A percentile compares a stretch with the other conserved stretches of the same genome.
Evolutionary conservation across 169 alveolate genomes (phyloP).

Genomic region (Fabrea salina): DNA sequence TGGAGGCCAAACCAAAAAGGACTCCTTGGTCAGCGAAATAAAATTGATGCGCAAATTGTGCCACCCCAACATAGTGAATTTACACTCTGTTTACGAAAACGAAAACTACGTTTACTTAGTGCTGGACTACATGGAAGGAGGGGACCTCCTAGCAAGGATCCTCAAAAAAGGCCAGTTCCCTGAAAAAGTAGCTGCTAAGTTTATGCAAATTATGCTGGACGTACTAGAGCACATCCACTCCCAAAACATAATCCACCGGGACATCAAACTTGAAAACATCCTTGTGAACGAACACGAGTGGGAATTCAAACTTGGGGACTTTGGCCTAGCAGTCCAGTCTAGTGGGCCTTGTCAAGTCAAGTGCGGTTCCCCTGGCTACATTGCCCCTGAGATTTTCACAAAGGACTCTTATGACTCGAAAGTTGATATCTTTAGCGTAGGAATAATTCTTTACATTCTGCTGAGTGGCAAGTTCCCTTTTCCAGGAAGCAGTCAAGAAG

Average conservation of each 20-base stretch:
- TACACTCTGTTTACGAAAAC: neutral
- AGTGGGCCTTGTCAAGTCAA: neutral
- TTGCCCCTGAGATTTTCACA: conserved; percentile 22
- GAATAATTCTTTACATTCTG: conserved; percentile 59
- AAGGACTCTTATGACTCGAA: conserved; percentile 51
- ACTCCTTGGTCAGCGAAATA: neutral
- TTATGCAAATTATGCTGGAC: neutral
- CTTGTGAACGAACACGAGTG: no score
- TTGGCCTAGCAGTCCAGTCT: conserved; percentile 1
- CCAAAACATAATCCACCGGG: neutral
- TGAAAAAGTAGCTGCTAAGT: neutral
- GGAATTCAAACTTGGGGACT: conserved; percentile 25
- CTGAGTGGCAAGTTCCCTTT: conserved; percentile 59
- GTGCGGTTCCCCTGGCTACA: conserved; percentile 28
- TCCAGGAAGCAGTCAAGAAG: neutral
- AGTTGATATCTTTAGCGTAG: conserved; percentile 68
- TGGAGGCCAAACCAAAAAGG: no score
- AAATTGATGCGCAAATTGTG: neutral
- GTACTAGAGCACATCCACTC: neutral
- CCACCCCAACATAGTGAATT: neutral
- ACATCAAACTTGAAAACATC: neutral
- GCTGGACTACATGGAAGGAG: neutral
- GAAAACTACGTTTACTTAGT: neutral
- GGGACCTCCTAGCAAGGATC: neutral
- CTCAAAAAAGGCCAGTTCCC: neutral